A percentile compares a stretch with the other conserved stretches of the same genome.
These are phyloP conservation scores for Ambrosia hybrid DNA, from an alignment of 140 eudicot species.

Conservation along the genomic window DNA sequence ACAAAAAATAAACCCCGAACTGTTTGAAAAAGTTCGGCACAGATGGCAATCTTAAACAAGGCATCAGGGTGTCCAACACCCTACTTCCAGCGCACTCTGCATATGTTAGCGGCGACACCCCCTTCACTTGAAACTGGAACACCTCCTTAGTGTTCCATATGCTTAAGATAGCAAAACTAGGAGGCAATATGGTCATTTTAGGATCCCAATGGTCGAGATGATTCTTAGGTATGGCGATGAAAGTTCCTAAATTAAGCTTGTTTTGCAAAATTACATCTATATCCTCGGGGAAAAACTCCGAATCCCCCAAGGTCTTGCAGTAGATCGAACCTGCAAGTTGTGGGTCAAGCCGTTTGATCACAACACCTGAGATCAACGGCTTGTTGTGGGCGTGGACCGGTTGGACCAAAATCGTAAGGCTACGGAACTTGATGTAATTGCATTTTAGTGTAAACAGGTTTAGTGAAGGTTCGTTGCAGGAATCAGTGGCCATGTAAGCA, in stretches of 20 bases:
- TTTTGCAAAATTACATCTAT: slow-evolving; percentile 10
- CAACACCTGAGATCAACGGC: slow-evolving; percentile 8
- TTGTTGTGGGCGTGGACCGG: slow-evolving; percentile 15
- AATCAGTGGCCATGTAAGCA: slow-evolving; percentile 12
- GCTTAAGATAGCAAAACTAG: slow-evolving; percentile 12
- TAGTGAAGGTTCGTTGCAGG: slow-evolving; percentile 8
- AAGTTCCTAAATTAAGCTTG: slow-evolving; percentile 16
- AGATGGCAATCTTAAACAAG: slow-evolving; percentile 10
- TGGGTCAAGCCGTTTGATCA: slow-evolving; percentile 4
- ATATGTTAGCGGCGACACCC: slow-evolving; percentile 1
- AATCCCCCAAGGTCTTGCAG: slow-evolving; percentile 5
- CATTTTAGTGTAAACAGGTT: slow-evolving; percentile 18
- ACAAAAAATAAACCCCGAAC: slow-evolving; percentile 8
- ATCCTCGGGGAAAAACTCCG: slow-evolving; percentile 10
- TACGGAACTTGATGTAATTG: slow-evolving; percentile 11
- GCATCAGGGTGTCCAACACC: slow-evolving; percentile 16
- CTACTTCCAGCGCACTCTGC: slow-evolving; percentile 12
- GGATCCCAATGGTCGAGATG: slow-evolving; percentile 14
- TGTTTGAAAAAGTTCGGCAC: slow-evolving; percentile 13
- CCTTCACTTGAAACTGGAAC: slow-evolving; percentile 14
- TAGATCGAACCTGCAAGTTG: slow-evolving; percentile 2
- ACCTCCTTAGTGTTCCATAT: slow-evolving; percentile 16
- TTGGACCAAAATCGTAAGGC: slow-evolving; percentile 12
- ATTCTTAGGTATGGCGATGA: slow-evolving; percentile 15
- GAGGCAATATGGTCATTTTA: slow-evolving; percentile 2